These are phyloP conservation scores for Gillenia trifoliata DNA, from an alignment of 306 rosid genomes.

Conservation along the genomic window DNA sequence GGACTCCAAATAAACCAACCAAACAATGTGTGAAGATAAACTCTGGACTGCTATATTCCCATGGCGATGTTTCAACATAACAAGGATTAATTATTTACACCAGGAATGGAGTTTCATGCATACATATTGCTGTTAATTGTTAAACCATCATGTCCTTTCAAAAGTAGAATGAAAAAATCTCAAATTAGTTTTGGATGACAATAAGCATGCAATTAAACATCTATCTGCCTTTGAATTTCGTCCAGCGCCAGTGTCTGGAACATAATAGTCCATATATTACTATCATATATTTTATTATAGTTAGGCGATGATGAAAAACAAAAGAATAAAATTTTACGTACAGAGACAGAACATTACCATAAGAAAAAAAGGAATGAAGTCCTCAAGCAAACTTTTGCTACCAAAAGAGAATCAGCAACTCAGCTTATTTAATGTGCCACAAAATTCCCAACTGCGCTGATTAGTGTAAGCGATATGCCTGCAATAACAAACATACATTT, in stretches of 20 bases:
- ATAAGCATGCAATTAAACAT: neutral
- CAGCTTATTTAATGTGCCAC: conserved; percentile 13
- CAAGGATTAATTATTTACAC: neutral
- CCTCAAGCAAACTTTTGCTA: conserved; percentile 26
- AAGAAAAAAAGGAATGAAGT: conserved; percentile 15
- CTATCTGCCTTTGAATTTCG: neutral
- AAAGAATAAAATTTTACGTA: neutral
- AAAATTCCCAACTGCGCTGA: conserved; percentile 18
- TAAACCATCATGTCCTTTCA: neutral
- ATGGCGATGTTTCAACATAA: neutral
- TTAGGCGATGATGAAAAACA: neutral
- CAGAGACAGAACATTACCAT: conserved; percentile 45
- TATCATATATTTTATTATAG: neutral
- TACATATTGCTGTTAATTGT: neutral
- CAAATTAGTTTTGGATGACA: neutral
- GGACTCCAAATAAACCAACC: neutral
- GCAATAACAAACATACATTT: conserved; percentile 16
- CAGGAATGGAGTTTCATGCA: neutral
- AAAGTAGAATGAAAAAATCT: neutral
- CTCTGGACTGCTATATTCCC: neutral
- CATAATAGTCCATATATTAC: neutral
- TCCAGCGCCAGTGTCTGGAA: neutral
- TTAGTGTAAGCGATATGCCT: conserved; percentile 22
- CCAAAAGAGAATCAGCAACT: conserved; percentile 23
- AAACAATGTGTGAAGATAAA: neutral